Conservation (phyloP, 2,329 filamentous ascomycete genomes). For the Magnaporthiopsis poae region DNA sequence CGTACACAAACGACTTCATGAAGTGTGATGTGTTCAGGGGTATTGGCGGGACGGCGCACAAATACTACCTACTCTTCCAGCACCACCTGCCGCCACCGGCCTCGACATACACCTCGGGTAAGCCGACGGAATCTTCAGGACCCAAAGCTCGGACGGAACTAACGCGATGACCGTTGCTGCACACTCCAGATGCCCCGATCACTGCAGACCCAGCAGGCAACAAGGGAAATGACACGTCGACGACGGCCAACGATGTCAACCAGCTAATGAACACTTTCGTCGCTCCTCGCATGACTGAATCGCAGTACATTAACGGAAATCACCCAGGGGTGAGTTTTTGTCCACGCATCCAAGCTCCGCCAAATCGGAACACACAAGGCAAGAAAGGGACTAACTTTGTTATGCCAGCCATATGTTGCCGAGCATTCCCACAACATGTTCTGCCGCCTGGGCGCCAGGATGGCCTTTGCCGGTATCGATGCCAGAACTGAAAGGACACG, state of each 20-base stretch:
- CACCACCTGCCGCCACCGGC: slow-evolving; percentile 79
- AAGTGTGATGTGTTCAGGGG: slow-evolving; percentile 68
- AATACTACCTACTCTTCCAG: slow-evolving; percentile 97
- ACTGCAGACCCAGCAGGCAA: slow-evolving; percentile 26
- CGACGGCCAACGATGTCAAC: slow-evolving; percentile 52
- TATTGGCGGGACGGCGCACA: slow-evolving; percentile 84
- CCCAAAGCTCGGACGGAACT: not conserved
- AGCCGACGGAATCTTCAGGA: slow-evolving; percentile 4
- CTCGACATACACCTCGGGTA: slow-evolving; percentile 75
- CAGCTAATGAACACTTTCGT: slow-evolving; percentile 72
- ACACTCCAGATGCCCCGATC: slow-evolving; percentile 35
- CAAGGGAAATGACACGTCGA: not conserved
- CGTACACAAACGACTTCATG: slow-evolving; percentile 92
- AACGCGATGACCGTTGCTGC: not conserved
- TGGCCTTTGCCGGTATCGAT: slow-evolving; percentile 81
- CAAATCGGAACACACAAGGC: not conserved
- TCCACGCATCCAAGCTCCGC: too few relatives aligned
- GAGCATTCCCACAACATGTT: slow-evolving; percentile 82
- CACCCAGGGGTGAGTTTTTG: slow-evolving; percentile 56
- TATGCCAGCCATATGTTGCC: slow-evolving; percentile 66
- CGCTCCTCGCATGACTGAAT: slow-evolving; percentile 42
- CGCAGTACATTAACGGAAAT: slow-evolving; percentile 69
- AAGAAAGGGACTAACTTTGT: slow-evolving; percentile 39
- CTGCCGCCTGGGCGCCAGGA: slow-evolving; percentile 67
- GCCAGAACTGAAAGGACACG: slow-evolving; percentile 89